These are phyloP conservation scores for Phoma sp. DNA, from an alignment of 2,329 filamentous ascomycete species.

Conservation along the genomic window DNA sequence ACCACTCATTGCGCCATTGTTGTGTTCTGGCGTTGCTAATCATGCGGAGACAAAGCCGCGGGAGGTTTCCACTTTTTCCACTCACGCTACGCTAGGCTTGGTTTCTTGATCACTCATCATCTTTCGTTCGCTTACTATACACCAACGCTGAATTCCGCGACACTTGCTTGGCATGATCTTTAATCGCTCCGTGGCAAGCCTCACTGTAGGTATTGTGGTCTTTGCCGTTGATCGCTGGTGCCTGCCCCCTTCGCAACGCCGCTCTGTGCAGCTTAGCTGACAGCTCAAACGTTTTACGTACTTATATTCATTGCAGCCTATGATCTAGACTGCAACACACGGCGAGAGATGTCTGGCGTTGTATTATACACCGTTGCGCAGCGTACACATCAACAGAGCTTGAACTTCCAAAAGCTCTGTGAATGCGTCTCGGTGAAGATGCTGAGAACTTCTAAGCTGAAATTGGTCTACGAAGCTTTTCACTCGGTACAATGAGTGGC, in stretches of 20 bases:
- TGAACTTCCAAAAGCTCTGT: no score
- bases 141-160: neutral
- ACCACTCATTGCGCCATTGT: constrained; percentile 10
- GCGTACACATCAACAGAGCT: neutral
- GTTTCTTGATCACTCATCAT: neutral
- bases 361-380: neutral
- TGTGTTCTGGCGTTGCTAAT: neutral
- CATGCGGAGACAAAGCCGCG: constrained; percentile 6
- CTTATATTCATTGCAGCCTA: neutral
- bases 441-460: neutral
- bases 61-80: neutral
- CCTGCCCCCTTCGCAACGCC: no score
- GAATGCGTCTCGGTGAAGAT: no score
- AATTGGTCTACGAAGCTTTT: neutral
- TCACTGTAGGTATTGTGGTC: no score
- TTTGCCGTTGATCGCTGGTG: no score
- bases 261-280: neutral
- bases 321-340: neutral
- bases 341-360: neutral
- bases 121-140: no score
- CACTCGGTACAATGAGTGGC: neutral
- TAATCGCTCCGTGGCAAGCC: no score
- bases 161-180: neutral
- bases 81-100: neutral
- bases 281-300: neutral